phyloP scores from a whole-genome alignment of 805 yeast species.

The Wickerhamiella lipophila region DNA sequence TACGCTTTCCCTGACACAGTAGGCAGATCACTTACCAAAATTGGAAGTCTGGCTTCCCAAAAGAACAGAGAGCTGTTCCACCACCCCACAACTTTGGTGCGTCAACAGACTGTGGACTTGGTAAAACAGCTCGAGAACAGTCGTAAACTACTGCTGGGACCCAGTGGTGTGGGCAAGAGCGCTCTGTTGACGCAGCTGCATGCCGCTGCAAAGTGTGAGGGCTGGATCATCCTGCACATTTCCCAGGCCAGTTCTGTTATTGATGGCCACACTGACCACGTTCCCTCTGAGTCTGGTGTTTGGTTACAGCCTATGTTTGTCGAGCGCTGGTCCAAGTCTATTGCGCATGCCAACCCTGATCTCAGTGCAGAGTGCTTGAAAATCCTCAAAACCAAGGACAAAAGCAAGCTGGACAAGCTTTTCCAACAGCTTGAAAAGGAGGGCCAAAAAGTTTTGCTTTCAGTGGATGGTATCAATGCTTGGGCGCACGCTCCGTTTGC shows the following conservation, averaged over 20 bases:
- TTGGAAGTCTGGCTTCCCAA: slow-evolving; percentile 19
- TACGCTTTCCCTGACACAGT: slow-evolving; percentile 18
- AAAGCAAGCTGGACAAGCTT: slow-evolving; percentile 12
- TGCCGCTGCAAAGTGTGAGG: slow-evolving; percentile 36
- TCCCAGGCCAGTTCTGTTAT: slow-evolving; percentile 47
- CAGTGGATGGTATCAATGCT: slow-evolving; percentile 65
- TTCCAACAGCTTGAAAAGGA: slow-evolving; percentile 1
- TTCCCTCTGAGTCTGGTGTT: slow-evolving; percentile 34
- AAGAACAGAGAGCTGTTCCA: slow-evolving; percentile 21
- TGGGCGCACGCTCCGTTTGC: slow-evolving; percentile 44
- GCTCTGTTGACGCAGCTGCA: slow-evolving; percentile 58
- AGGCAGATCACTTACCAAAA: slow-evolving; percentile 16
- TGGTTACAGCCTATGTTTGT: slow-evolving; percentile 74
- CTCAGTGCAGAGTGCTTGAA: slow-evolving; percentile 19
- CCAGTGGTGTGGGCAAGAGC: slow-evolving; percentile 66
- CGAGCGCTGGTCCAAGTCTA: slow-evolving; percentile 44
- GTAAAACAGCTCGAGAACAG: neutral
- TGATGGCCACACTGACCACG: slow-evolving; percentile 65
- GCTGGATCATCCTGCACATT: slow-evolving; percentile 44
- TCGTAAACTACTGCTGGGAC: slow-evolving; percentile 17
- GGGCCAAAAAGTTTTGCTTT: slow-evolving; percentile 43
- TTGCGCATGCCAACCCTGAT: slow-evolving; percentile 36
- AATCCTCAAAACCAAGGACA: slow-evolving; percentile 13
- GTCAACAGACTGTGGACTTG: slow-evolving; percentile 13
- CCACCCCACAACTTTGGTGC: slow-evolving; percentile 13